Evolutionary conservation across 148 eudicot genomes (phyloP).

Genomic region (Rhododendron simsii): DNA sequence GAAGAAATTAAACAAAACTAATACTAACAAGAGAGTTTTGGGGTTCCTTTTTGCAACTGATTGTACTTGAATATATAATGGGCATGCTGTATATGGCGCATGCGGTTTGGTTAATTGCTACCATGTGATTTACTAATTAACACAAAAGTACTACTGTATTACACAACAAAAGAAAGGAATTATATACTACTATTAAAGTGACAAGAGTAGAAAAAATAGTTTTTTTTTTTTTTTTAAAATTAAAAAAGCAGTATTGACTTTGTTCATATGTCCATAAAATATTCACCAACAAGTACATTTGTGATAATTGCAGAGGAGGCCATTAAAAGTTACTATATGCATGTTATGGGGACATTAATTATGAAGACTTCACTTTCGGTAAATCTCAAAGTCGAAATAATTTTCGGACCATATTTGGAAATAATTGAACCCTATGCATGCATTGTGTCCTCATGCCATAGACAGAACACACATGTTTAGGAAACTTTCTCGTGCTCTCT

Average conservation of each 20-base stretch:
- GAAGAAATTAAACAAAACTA: neutral
- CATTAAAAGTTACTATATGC: neutral
- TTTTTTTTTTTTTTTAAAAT: neutral
- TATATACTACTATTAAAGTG: neutral
- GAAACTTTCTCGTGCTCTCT: neutral
- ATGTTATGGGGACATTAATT: slow-evolving; percentile 2
- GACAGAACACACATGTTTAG: neutral
- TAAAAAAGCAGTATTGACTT: neutral
- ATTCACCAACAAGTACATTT: neutral
- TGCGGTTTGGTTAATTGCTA: neutral
- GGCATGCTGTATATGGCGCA: neutral
- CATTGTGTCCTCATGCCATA: neutral
- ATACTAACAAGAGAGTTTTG: neutral
- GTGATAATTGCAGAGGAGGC: neutral
- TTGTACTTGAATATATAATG: neutral
- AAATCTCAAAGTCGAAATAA: neutral
- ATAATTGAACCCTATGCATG: slow-evolving; percentile 2
- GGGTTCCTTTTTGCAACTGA: neutral
- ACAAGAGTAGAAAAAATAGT: neutral
- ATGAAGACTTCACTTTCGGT: slow-evolving; percentile 10
- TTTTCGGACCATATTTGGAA: neutral
- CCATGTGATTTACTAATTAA: neutral
- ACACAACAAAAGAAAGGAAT: neutral
- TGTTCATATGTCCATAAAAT: neutral
- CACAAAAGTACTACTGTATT: neutral